Conservation (phyloP, 805 yeast genomes). For the Ogataea paraovalis region DNA sequence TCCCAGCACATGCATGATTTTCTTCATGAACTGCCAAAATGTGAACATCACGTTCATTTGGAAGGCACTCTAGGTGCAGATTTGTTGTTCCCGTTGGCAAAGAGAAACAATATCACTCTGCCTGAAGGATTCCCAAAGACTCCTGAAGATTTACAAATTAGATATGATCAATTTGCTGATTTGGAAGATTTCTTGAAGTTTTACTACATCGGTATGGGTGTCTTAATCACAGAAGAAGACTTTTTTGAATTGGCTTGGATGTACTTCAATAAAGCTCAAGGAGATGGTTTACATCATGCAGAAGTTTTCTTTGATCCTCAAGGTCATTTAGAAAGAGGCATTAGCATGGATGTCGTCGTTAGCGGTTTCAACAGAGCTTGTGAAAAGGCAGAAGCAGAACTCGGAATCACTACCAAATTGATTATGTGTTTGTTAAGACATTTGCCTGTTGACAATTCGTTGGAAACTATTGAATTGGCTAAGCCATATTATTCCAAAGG, state of each 20-base stretch:
- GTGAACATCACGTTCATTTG: constrained; percentile 82
- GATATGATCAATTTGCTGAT: constrained; percentile 61
- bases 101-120: constrained; percentile 54
- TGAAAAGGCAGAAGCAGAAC: constrained; percentile 52
- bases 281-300: constrained; percentile 62
- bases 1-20: constrained; percentile 42
- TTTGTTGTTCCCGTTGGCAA: constrained; percentile 62
- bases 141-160: constrained; percentile 50
- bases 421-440: constrained; percentile 84
- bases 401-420: constrained; percentile 63
- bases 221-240: constrained; percentile 64
- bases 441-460: constrained; percentile 55
- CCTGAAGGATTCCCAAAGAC: constrained; percentile 63
- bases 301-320: constrained; percentile 86
- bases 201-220: constrained; percentile 79
- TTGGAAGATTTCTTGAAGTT: constrained; percentile 75
- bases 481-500: constrained; percentile 50
- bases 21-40: constrained; percentile 70
- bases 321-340: constrained; percentile 69
- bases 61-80: constrained; percentile 84
- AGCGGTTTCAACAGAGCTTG: constrained; percentile 67
- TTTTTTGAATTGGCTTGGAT: constrained; percentile 76
- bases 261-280: constrained; percentile 55
- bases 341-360: constrained; percentile 56
- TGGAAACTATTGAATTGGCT: constrained; percentile 54